Percentiles rank a stretch among this genome's conserved stretches.
Evolutionary conservation across 768 basidiomycete genomes (phyloP).

Genomic region (Suillus discolor): DNA sequence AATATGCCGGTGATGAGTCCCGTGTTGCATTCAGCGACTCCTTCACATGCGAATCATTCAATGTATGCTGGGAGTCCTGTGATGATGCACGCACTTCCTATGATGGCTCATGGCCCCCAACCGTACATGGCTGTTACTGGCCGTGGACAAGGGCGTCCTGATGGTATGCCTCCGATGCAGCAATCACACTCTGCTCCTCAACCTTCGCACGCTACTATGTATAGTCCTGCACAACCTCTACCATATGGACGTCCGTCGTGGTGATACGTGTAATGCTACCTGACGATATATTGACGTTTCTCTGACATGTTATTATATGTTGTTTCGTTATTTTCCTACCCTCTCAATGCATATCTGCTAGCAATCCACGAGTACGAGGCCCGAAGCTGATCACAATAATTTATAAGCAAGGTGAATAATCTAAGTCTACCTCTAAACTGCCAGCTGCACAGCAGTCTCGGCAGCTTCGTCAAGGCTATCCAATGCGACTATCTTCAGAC

Average conservation of each 20-base stretch:
- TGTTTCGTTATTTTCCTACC: slow-evolving; percentile 7
- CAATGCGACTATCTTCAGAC: slow-evolving; percentile 90
- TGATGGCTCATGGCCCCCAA: slow-evolving; percentile 35
- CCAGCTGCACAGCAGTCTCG: slow-evolving; percentile 73
- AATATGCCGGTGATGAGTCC: slow-evolving; percentile 70
- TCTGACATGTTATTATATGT: slow-evolving; percentile 20
- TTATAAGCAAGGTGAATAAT: slow-evolving; percentile 5
- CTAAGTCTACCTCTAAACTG: slow-evolving; percentile 32
- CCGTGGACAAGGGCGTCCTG: slow-evolving; percentile 51
- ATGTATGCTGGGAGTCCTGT: slow-evolving; percentile 75
- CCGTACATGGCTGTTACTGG: slow-evolving; percentile 50
- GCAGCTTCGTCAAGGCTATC: slow-evolving; percentile 94
- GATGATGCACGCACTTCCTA: slow-evolving; percentile 56
- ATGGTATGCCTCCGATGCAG: slow-evolving; percentile 49
- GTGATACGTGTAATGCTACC: slow-evolving; percentile 22
- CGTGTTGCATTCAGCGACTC: slow-evolving; percentile 60
- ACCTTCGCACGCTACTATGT: slow-evolving; percentile 31
- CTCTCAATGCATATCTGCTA: slow-evolving; percentile 7
- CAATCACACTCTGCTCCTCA: slow-evolving; percentile 34
- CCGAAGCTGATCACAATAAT: background rate
- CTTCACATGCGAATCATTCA: slow-evolving; percentile 36
- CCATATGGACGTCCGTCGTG: slow-evolving; percentile 33
- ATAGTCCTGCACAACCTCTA: slow-evolving; percentile 23
- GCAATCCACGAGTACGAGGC: background rate
- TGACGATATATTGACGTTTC: slow-evolving; percentile 37